A percentile compares a stretch with the other conserved stretches of the same genome.
phyloP scores from a whole-genome alignment of 306 rosid species.

The Phaseolus lunatus region DNA sequence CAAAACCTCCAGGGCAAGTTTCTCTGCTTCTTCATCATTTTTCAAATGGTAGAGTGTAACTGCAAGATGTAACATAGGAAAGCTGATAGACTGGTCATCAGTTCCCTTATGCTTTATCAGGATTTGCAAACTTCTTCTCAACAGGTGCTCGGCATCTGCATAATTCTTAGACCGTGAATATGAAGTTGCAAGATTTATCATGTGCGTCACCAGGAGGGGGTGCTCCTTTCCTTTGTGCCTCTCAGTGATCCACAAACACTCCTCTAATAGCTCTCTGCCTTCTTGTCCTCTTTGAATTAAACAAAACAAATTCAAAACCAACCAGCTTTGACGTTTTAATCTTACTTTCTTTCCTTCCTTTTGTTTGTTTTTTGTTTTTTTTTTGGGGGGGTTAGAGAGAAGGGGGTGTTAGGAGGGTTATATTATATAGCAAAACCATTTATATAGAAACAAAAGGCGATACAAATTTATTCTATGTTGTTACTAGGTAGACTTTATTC shows the following conservation, averaged over 20 bases:
- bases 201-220: conserved; percentile 72
- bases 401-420: neutral
- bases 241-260: conserved; percentile 77
- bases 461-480: neutral
- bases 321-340: neutral
- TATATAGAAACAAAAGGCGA: neutral
- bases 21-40: conserved; percentile 87
- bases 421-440: conserved; percentile 32
- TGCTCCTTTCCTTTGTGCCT: conserved; percentile 74
- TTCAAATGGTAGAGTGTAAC: conserved; percentile 76
- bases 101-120: conserved; percentile 61
- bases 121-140: conserved; percentile 72
- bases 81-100: conserved; percentile 76
- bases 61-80: conserved; percentile 93
- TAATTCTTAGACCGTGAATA: conserved; percentile 75
- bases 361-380: neutral
- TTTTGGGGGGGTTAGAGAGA: neutral
- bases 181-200: conserved; percentile 83
- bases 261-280: conserved; percentile 85
- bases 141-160: conserved; percentile 78
- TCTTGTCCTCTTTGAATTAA: conserved; percentile 70
- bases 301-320: conserved; percentile 24
- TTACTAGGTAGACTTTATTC: neutral
- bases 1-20: conserved; percentile 71
- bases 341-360: neutral